phyloP scores from a whole-genome alignment of 2,329 filamentous ascomycete genomes.

The Cylindrodendrum hubeiense region DNA sequence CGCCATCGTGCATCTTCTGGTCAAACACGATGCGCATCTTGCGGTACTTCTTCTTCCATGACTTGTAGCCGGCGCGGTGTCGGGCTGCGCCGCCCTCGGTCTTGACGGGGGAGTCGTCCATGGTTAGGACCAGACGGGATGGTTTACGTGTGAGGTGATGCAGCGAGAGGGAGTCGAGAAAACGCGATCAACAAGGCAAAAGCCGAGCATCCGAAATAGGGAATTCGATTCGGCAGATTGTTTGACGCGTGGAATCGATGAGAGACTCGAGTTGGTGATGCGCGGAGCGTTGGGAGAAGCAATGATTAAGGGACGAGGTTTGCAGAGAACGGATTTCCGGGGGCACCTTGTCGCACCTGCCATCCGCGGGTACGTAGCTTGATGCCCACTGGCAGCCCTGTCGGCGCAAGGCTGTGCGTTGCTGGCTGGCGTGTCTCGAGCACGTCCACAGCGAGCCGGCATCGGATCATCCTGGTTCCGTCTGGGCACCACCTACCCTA shows the following conservation, averaged over 20 bases:
- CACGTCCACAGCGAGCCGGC: background rate
- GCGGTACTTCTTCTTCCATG: conserved; percentile 93
- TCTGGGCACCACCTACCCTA: conserved; percentile 6
- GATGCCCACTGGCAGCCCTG: conserved; percentile 21
- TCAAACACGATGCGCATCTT: conserved; percentile 89
- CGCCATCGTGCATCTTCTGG: conserved; percentile 82
- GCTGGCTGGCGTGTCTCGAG: conserved; percentile 3
- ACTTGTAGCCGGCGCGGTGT: conserved; percentile 69
- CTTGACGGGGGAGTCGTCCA: conserved; percentile 55
- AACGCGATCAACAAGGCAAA: conserved; percentile 25
- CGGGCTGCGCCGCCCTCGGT: conserved; percentile 59
- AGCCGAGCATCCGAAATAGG: conserved; percentile 23
- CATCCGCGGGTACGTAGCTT: conserved; percentile 23
- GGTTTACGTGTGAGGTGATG: conserved; percentile 24
- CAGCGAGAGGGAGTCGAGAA: conserved; percentile 27
- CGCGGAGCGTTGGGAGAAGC: conserved; percentile 16
- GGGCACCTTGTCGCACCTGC: conserved; percentile 29
- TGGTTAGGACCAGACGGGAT: conserved; percentile 29
- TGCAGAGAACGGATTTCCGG: conserved; percentile 18
- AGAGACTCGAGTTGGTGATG: conserved; percentile 25
- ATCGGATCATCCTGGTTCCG: conserved; percentile 7
- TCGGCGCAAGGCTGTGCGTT: conserved; percentile 12
- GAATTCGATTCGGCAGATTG: conserved; percentile 27
- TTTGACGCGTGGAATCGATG: conserved; percentile 27
- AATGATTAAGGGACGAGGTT: conserved; percentile 22